Evolutionary conservation across 805 yeast genomes (phyloP).

Genomic region (Starmerella vaccinii): DNA sequence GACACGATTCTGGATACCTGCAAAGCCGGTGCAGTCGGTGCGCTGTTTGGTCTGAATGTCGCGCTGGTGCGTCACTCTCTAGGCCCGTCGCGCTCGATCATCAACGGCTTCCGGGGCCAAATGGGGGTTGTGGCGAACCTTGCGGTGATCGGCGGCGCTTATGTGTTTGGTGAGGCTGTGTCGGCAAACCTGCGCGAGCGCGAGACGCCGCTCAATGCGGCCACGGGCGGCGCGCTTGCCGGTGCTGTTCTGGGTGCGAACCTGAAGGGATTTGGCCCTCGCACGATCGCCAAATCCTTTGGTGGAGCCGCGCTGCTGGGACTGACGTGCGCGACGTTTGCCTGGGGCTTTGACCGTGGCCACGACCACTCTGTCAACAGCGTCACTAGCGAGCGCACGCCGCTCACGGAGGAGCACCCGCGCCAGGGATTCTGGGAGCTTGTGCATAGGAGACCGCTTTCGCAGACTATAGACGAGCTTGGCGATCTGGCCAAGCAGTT

Average conservation of each 20-base stretch:
- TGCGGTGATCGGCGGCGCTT: slow-evolving; percentile 45
- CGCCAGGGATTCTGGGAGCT: slow-evolving; percentile 69
- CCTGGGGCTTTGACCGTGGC: slow-evolving; percentile 31
- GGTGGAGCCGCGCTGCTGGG: slow-evolving; percentile 42
- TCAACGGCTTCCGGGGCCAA: slow-evolving; percentile 27
- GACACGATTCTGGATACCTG: slow-evolving; percentile 45
- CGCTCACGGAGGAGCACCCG: slow-evolving; percentile 29
- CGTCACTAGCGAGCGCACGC: slow-evolving; percentile 32
- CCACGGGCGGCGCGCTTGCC: slow-evolving; percentile 40
- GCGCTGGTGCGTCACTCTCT: slow-evolving; percentile 36
- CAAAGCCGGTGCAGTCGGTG: slow-evolving; percentile 38
- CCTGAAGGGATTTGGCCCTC: slow-evolving; percentile 23
- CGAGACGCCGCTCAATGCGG: slow-evolving; percentile 53
- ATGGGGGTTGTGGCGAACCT: slow-evolving; percentile 25
- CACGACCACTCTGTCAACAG: slow-evolving; percentile 24
- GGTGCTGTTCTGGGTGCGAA: slow-evolving; percentile 37
- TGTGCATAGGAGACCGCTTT: slow-evolving; percentile 67
- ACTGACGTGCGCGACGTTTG: slow-evolving; percentile 35
- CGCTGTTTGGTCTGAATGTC: slow-evolving; percentile 40
- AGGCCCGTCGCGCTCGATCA: slow-evolving; percentile 27
- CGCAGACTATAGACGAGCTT: slow-evolving; percentile 65
- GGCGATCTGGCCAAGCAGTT: slow-evolving; percentile 39
- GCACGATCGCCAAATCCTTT: slow-evolving; percentile 34
- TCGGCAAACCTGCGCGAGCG: slow-evolving; percentile 51
- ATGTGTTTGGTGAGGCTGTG: slow-evolving; percentile 35